Conservation (phyloP, 495 filamentous ascomycete species). For the Trichoderma orchidacearum region DNA sequence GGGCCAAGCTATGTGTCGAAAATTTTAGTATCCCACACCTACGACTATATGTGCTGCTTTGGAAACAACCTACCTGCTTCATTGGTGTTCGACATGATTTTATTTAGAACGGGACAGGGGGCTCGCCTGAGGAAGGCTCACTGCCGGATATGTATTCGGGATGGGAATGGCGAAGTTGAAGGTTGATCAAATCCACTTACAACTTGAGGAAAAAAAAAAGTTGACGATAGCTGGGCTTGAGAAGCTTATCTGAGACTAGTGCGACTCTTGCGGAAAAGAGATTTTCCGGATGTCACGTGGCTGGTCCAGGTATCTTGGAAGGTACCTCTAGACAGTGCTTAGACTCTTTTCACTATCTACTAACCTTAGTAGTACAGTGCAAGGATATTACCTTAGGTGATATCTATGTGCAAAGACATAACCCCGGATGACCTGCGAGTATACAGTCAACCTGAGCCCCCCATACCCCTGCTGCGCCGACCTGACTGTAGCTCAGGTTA, state of each 20-base stretch:
- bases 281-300: neutral
- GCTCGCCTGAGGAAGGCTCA: neutral
- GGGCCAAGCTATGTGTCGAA: conserved; percentile 59
- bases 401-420: too few species aligned
- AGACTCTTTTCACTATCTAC: too few species aligned
- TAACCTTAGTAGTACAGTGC: too few species aligned
- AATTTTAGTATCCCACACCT: conserved; percentile 7
- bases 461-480: too few species aligned
- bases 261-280: too few species aligned
- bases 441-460: too few species aligned
- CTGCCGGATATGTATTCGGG: neutral
- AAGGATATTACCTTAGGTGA: too few species aligned
- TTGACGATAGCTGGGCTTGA: neutral
- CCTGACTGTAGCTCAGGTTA: too few species aligned
- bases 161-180: neutral
- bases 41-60: too few species aligned
- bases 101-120: neutral
- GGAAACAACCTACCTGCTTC: neutral
- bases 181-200: neutral
- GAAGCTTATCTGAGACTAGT: neutral
- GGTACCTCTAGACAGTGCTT: too few species aligned
- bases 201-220: neutral
- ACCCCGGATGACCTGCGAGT: too few species aligned
- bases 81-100: neutral
- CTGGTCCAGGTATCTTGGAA: too few species aligned